Conservation (phyloP, 2,329 filamentous ascomycete genomes). For the Colletotrichum echinochloae region DNA sequence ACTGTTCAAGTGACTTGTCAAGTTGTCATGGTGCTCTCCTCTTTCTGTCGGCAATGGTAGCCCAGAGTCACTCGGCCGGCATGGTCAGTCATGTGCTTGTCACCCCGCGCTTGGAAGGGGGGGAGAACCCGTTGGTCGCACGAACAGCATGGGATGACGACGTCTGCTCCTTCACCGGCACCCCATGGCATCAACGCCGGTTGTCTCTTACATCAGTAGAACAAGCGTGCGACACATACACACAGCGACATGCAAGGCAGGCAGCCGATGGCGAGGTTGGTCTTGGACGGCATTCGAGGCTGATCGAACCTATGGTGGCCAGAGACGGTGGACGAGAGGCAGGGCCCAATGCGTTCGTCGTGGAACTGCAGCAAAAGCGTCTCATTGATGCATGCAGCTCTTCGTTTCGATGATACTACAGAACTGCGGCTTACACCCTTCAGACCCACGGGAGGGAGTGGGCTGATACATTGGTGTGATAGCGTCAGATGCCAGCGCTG, state of each 20-base stretch:
- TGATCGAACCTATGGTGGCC: conserved; percentile 8
- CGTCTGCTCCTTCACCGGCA: conserved; percentile 9
- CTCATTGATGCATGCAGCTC: conserved; percentile 16
- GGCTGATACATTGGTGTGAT: conserved; percentile 36
- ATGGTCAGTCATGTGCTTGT: background rate
- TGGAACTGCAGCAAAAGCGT: conserved; percentile 29
- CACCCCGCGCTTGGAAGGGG: conserved; percentile 16
- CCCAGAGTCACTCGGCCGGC: background rate
- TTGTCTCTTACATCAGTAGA: conserved; percentile 11
- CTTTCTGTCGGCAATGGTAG: background rate
- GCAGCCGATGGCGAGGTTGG: conserved; percentile 13
- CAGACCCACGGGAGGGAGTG: conserved; percentile 24
- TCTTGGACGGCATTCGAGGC: background rate
- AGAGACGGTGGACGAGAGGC: background rate
- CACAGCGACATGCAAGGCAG: conserved; percentile 22
- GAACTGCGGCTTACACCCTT: conserved; percentile 20
- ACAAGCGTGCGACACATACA: conserved; percentile 19
- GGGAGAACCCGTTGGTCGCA: conserved; percentile 19
- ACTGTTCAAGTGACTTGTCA: background rate
- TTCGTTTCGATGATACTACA: conserved; percentile 6
- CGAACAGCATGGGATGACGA: conserved; percentile 25
- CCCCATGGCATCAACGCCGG: conserved; percentile 2
- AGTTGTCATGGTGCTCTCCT: background rate
- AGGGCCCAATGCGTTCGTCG: background rate
- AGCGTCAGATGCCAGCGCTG: conserved; percentile 35